These are phyloP conservation scores for Edaphochlamys debaryana DNA, from an alignment of 139 green algal species.

Conservation along the genomic window DNA sequence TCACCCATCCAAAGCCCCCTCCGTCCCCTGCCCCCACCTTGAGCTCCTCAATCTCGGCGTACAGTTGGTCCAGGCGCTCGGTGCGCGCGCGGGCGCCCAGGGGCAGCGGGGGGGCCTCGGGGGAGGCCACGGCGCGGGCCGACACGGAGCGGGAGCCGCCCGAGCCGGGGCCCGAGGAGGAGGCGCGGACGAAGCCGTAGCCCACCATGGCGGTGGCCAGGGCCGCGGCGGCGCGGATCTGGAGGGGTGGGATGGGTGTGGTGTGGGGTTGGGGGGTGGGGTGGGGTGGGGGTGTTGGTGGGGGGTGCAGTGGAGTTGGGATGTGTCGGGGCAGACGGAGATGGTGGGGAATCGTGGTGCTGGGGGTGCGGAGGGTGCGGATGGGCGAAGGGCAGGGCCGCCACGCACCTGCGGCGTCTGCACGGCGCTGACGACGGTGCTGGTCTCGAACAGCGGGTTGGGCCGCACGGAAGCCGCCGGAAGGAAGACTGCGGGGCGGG, in stretches of 20 bases:
- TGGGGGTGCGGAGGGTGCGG: no score
- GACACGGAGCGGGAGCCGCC: background rate
- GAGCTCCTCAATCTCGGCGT: conserved; percentile 11
- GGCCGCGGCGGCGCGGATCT: background rate
- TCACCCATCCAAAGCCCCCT: background rate
- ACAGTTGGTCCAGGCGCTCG: conserved; percentile 11
- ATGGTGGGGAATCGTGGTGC: no score
- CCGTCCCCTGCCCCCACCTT: background rate
- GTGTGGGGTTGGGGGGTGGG: no score
- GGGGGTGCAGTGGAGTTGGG: no score
- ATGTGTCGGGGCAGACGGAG: no score
- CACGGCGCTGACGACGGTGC: background rate
- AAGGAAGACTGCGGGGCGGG: no score
- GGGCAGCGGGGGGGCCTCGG: background rate
- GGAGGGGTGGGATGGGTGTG: no score
- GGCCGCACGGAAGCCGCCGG: background rate
- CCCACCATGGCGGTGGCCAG: conserved; percentile 13
- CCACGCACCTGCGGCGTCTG: no score
- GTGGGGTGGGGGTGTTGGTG: no score
- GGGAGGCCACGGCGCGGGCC: background rate
- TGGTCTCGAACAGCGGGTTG: conserved; percentile 26
- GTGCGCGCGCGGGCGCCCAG: background rate
- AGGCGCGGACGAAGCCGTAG: conserved; percentile 8
- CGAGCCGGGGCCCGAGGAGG: no score
- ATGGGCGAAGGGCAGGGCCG: no score